A percentile compares a stretch with the other conserved stretches of the same genome.
These are phyloP conservation scores for Aspergillus sparsus DNA, from an alignment of 495 filamentous ascomycete genomes.

Conservation along the genomic window DNA sequence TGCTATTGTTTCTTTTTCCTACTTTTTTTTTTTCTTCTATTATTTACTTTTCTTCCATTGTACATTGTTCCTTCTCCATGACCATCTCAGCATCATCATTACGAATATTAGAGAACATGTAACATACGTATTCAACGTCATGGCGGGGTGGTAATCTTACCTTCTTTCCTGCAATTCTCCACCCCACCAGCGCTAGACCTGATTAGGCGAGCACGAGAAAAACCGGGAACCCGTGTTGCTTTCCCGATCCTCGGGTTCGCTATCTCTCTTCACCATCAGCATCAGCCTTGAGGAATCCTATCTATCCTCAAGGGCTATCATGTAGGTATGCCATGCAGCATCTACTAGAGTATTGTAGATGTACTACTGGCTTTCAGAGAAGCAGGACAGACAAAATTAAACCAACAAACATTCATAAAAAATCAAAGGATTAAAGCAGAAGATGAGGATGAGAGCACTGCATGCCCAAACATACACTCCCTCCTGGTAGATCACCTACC, in stretches of 20 bases:
- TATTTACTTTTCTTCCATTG: slow-evolving; percentile 3
- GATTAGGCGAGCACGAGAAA: background rate
- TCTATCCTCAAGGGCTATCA: background rate
- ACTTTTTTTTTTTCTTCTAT: background rate
- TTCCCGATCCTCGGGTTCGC: slow-evolving; percentile 11
- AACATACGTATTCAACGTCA: slow-evolving; percentile 10
- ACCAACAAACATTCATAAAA: too few species aligned
- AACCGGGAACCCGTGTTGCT: slow-evolving; percentile 14
- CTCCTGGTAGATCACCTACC: background rate
- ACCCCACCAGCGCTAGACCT: slow-evolving; percentile 2
- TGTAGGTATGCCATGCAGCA: too few species aligned
- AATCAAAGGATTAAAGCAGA: too few species aligned
- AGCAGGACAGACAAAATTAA: too few species aligned
- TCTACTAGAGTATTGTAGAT: too few species aligned
- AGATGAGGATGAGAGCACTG: too few species aligned
- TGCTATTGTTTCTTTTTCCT: background rate
- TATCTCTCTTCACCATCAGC: background rate
- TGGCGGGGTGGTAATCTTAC: slow-evolving; percentile 11
- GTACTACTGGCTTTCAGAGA: too few species aligned
- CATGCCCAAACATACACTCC: too few species aligned
- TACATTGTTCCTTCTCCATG: background rate
- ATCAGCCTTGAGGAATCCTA: background rate
- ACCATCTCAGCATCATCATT: slow-evolving; percentile 2
- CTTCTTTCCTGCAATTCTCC: background rate
- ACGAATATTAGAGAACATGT: background rate